Base-by-base conservation (phyloP, 495 filamentous ascomycete species). In the Haplographium delicatum region DNA sequence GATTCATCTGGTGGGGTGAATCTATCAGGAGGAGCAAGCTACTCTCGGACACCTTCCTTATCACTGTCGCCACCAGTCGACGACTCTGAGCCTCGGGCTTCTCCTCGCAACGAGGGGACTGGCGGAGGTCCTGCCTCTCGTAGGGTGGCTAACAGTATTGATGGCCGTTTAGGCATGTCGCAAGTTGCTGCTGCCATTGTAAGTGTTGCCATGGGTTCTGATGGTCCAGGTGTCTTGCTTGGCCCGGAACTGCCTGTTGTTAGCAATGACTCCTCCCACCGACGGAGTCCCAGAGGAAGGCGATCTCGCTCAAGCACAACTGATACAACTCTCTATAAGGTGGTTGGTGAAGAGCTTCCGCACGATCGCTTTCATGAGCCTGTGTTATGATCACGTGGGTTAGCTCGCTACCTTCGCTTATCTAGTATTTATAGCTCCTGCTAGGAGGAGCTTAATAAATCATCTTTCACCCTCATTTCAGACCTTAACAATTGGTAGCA, bases 321-420 rank as follows among this genome's bases (percentile, higher is more conserved):
- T n/a, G 51, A 49, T 24, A 18, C 15, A 28, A 3, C 24, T 11
- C 30, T 4, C 4, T 55, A 59, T 31, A 19, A 62, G 10, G 62
- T 72, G 10, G 38, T 44, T 18, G 57, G 71, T 28, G 70, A 72
- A 46, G 54, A 54, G 27, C 62, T 60, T 11, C 65, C 63, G 8
- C 34, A 66, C 16, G 58, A 69, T 28, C 57, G 51, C 2, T 70
- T 67, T 49, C 47, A 71, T 35, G 40, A 53, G 4, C n/a, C n/a
- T n/a, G n/a, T n/a, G n/a, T n/a, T n/a, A n/a, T n/a, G n/a, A n/a
- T n/a, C n/a, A n/a, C n/a, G n/a, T n/a, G n/a, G n/a, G n/a, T n/a
- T n/a, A n/a, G n/a, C n/a, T n/a, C n/a, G n/a, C n/a, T n/a, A n/a
- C n/a, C n/a, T n/a, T n/a, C n/a, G n/a, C n/a, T n/a, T n/a, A n/a